phyloP scores from a whole-genome alignment of 2,329 filamentous ascomycete genomes.

The Fusarium abutilonis region DNA sequence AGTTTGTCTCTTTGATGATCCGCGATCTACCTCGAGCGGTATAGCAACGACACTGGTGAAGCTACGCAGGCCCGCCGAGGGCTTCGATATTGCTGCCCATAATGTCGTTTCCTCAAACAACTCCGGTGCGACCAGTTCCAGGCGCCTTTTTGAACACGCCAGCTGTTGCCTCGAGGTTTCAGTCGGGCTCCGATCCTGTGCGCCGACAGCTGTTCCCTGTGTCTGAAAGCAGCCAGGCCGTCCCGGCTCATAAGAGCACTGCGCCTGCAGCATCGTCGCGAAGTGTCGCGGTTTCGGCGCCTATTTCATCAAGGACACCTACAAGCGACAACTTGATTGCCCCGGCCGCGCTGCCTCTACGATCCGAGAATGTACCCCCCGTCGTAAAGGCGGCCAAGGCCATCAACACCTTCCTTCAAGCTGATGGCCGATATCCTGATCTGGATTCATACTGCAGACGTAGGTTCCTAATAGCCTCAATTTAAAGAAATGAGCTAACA shows the following conservation, averaged over 20 bases:
- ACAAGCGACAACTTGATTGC: conserved; percentile 46
- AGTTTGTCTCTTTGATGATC: conserved; percentile 46
- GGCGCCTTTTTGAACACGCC: conserved; percentile 82
- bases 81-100: conserved; percentile 44
- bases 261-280: conserved; percentile 36
- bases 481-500: conserved; percentile 41
- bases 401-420: conserved; percentile 80
- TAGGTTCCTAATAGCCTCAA: conserved; percentile 59
- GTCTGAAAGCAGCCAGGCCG: conserved; percentile 43
- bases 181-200: conserved; percentile 56
- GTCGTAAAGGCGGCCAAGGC: conserved; percentile 83
- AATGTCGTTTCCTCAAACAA: conserved; percentile 68
- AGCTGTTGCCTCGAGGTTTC: conserved; percentile 64
- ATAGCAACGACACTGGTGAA: conserved; percentile 47
- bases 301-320: conserved; percentile 38
- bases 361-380: conserved; percentile 65
- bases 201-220: conserved; percentile 62
- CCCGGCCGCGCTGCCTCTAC: conserved; percentile 53
- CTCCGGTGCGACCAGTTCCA: conserved; percentile 77
- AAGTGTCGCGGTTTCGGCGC: conserved; percentile 38
- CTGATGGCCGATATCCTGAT: conserved; percentile 85
- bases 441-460: conserved; percentile 89
- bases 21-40: conserved; percentile 38
- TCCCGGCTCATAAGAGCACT: conserved; percentile 29
- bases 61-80: conserved; percentile 44